Percentiles rank a stretch among this genome's conserved stretches.
Conservation (phyloP, 768 basidiomycete genomes). For the Panaeolus papilionaceus region DNA sequence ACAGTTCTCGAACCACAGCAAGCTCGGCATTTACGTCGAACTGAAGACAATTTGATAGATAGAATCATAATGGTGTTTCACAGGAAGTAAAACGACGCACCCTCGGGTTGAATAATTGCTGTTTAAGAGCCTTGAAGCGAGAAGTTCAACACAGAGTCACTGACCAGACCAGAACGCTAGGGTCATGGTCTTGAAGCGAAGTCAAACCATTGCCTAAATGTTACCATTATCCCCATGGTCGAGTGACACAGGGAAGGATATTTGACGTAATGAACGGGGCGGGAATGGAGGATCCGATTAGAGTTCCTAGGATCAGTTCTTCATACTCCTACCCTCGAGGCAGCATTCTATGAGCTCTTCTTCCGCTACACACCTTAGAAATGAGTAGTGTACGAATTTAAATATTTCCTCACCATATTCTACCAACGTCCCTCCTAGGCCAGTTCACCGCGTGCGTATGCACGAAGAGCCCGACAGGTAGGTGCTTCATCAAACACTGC, state of each 20-base stretch:
- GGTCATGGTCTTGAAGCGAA: neutral
- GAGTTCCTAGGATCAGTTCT: conserved; percentile 6
- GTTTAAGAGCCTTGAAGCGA: neutral
- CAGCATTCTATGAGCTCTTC: neutral
- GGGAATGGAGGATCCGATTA: conserved; percentile 9
- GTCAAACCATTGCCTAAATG: conserved; percentile 9
- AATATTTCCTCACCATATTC: too few relatives aligned
- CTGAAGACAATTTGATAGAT: conserved; percentile 24
- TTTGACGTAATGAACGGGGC: conserved; percentile 11
- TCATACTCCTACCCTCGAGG: neutral
- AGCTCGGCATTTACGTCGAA: conserved; percentile 34
- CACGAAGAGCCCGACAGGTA: too few relatives aligned
- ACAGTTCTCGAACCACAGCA: conserved; percentile 36
- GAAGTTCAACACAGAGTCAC: neutral
- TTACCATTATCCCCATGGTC: neutral
- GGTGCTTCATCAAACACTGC: too few relatives aligned
- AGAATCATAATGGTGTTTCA: conserved; percentile 1
- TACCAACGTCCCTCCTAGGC: too few relatives aligned
- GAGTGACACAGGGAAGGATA: neutral
- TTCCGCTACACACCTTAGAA: neutral
- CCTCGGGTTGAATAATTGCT: neutral
- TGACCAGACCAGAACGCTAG: neutral
- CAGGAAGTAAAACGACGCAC: neutral
- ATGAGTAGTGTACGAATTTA: neutral
- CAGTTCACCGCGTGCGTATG: too few relatives aligned